Evolutionary conservation across 148 eudicot genomes (phyloP).

Genomic region (Limonium bicolor): DNA sequence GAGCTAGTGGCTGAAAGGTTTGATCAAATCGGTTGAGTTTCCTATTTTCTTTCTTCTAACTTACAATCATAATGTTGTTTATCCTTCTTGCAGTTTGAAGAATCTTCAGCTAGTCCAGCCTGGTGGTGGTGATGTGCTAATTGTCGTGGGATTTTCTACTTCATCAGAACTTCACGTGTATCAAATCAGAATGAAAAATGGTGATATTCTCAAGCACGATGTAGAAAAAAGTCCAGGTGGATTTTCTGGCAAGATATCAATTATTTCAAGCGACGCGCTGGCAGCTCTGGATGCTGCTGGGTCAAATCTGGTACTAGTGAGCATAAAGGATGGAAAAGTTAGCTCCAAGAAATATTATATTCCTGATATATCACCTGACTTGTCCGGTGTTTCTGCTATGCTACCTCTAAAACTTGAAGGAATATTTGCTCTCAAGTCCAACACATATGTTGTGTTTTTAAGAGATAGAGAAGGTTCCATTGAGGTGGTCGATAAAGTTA

Average conservation of each 20-base stretch:
- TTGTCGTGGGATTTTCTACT: constrained; percentile 53
- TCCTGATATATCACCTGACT: constrained; percentile 44
- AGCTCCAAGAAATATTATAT: constrained; percentile 31
- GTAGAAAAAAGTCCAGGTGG: constrained; percentile 35
- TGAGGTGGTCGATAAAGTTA: constrained; percentile 44
- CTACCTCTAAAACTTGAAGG: constrained; percentile 49
- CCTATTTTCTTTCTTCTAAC: neutral
- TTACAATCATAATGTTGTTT: constrained; percentile 11
- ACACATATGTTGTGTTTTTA: constrained; percentile 27
- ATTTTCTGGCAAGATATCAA: constrained; percentile 52
- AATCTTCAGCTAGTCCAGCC: constrained; percentile 63
- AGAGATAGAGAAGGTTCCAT: constrained; percentile 39
- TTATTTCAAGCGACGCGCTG: constrained; percentile 38
- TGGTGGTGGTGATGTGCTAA: constrained; percentile 36
- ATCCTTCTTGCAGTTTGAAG: constrained; percentile 53
- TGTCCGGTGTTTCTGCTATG: constrained; percentile 38
- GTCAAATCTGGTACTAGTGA: constrained; percentile 33
- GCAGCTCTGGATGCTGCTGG: constrained; percentile 61
- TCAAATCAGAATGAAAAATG: constrained; percentile 50
- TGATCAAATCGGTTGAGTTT: constrained; percentile 6
- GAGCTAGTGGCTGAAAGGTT: constrained; percentile 69
- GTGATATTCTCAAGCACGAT: constrained; percentile 52
- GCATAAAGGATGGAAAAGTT: constrained; percentile 44
- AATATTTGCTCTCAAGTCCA: constrained; percentile 35
- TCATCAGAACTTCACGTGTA: constrained; percentile 36